Percentiles rank a stretch among this genome's conserved stretches.
Conservation (phyloP, 2,329 filamentous ascomycete genomes). For the Fusarium secorum region DNA sequence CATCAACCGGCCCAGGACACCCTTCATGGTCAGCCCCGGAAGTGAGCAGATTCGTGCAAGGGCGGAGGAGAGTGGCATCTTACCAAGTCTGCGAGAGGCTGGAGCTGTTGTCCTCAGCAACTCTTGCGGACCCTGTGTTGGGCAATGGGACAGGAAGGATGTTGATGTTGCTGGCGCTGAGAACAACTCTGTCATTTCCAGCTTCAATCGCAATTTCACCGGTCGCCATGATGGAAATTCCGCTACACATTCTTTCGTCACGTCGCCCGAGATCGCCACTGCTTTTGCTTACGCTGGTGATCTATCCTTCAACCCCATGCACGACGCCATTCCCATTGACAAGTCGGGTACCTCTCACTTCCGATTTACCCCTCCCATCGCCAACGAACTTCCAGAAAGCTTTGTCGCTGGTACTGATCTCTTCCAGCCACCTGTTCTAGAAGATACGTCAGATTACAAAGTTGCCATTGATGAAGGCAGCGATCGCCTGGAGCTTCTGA, state of each 20-base stretch:
- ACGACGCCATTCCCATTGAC: slow-evolving; percentile 71
- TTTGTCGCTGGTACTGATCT: neutral
- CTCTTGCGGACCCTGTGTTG: slow-evolving; percentile 59
- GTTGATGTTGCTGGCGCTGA: slow-evolving; percentile 61
- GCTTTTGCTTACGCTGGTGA: slow-evolving; percentile 91
- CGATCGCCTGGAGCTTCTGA: slow-evolving; percentile 44
- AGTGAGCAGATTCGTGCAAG: slow-evolving; percentile 97
- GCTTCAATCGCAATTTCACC: slow-evolving; percentile 63
- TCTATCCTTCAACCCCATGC: slow-evolving; percentile 95
- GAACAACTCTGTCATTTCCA: slow-evolving; percentile 89
- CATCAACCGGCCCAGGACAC: slow-evolving; percentile 81
- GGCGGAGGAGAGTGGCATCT: slow-evolving; percentile 86
- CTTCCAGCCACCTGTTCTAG: neutral
- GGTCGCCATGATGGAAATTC: slow-evolving; percentile 50
- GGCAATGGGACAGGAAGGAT: slow-evolving; percentile 93
- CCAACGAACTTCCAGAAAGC: neutral
- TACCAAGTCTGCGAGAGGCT: slow-evolving; percentile 94
- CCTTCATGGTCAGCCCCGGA: slow-evolving; percentile 94
- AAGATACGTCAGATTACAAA: neutral
- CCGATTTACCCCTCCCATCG: neutral
- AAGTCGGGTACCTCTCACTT: slow-evolving; percentile 51
- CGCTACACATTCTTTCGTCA: slow-evolving; percentile 65
- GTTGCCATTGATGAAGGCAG: slow-evolving; percentile 35
- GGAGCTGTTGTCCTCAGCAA: slow-evolving; percentile 76
- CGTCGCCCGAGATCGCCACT: slow-evolving; percentile 94